Conservation (phyloP, 31 red algal species). For the Bonnemaisonia californica region DNA sequence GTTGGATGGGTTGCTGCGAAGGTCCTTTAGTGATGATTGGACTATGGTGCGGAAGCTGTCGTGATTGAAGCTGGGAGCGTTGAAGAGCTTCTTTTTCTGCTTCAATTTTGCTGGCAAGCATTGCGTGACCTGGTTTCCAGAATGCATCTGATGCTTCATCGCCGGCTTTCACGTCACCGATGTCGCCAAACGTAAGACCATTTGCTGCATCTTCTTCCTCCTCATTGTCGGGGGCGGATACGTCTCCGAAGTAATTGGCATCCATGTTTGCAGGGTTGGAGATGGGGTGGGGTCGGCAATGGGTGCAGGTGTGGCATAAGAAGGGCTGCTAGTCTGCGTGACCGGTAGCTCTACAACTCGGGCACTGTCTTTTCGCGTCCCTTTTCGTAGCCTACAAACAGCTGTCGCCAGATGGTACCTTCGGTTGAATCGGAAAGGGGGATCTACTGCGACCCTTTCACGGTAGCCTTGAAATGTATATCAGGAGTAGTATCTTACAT, state of each 20-base stretch:
- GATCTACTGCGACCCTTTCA: no score
- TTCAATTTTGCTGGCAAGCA: constrained; percentile 40
- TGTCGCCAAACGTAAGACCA: constrained; percentile 69
- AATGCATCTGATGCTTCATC: constrained; percentile 62
- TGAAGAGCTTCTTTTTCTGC: constrained; percentile 56
- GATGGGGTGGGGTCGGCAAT: no score
- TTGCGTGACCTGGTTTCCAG: constrained; percentile 62
- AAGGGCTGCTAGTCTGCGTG: no score
- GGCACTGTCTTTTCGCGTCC: no score
- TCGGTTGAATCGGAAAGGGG: no score
- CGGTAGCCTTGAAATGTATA: no score
- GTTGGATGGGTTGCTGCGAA: background rate
- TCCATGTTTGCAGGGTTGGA: constrained; percentile 16
- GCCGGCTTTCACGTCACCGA: constrained; percentile 64
- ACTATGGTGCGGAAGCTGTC: background rate
- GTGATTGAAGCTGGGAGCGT: constrained; percentile 13
- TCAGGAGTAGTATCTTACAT: no score
- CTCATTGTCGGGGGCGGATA: constrained; percentile 46
- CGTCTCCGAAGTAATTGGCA: constrained; percentile 55
- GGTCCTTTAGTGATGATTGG: constrained; percentile 1
- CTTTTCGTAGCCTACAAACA: no score
- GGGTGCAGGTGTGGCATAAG: no score
- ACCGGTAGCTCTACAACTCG: no score
- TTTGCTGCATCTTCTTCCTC: constrained; percentile 60
- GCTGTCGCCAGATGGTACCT: no score